Base-by-base conservation (phyloP, 495 filamentous ascomycete species). In the Pyrenopolyporus hunteri region DNA sequence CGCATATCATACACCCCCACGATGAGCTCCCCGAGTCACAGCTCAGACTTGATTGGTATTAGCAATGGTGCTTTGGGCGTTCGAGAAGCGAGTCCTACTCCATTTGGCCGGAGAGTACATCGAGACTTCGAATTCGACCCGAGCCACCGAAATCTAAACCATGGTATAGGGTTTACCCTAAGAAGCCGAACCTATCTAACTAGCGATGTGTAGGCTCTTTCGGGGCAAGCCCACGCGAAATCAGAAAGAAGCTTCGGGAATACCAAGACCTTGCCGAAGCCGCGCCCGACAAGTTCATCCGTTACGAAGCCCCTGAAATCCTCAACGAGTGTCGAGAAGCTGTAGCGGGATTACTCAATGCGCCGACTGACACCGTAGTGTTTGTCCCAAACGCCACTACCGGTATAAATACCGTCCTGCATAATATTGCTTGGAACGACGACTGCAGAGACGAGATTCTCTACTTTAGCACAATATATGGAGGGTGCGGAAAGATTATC, bases 371-470 rank as follows among this genome's bases (percentile, higher is more conserved):
- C 0, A 87, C 87, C 14, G 75, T 87, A 39, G 92, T 95, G 2
- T 86, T 92, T 48, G 88, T 96, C 8, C 81, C 84, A 10, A 95
- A 95, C 67, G 87, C 90, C 29, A 92, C 90, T 0, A 89, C 84
- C 0, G 91, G 85, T 36, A 72, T 92, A 8, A 88, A 89, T 65
- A 89, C 86, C 0, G 80, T 94, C 6, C 78, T 95, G 11, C 82
- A 83, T 16, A 89, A 87, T 59, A 74, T 96, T 16, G 66, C 68
- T 1, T 90, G 71, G 70, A 57, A 75, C 37, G 37, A 64, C 47
- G 67, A 80, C 37, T 70, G 78, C 0, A 80, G 79, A 20, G 88
- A 90, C 57, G 82, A 83, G 14, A 82, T 92, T 36, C 56, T 92
- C 19, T 79, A 81, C 58, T 93, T 96, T 67, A 79, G 80, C 29